Conservation (phyloP, 2,329 filamentous ascomycete species). For the Aspergillus sp. region DNA sequence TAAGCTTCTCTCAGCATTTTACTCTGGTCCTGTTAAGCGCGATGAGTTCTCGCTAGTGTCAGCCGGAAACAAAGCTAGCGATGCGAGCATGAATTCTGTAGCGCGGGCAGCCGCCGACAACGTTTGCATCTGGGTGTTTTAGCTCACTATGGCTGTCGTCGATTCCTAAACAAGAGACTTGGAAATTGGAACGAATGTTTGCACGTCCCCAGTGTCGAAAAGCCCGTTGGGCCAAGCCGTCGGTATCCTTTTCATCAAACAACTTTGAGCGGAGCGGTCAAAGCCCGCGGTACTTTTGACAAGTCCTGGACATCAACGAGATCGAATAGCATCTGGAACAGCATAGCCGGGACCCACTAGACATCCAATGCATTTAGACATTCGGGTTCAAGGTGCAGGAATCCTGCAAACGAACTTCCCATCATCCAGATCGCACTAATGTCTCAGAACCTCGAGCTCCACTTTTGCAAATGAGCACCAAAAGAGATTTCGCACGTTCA, state of each 20-base stretch:
- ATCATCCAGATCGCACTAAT: slow-evolving; percentile 15
- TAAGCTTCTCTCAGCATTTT: slow-evolving; percentile 1
- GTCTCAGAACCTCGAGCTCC: slow-evolving; percentile 16
- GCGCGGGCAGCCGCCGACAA: slow-evolving; percentile 27
- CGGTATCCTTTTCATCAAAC: slow-evolving; percentile 25
- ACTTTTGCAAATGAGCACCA: slow-evolving; percentile 4
- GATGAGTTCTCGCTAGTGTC: slow-evolving; percentile 1
- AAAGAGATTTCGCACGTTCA: slow-evolving; percentile 3
- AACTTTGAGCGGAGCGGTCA: slow-evolving; percentile 22
- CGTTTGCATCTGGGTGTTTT: slow-evolving; percentile 29
- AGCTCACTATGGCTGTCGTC: slow-evolving; percentile 21
- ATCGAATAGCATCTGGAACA: slow-evolving; percentile 5
- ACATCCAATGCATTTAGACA: neutral
- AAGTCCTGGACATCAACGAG: neutral
- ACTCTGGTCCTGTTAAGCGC: slow-evolving; percentile 7
- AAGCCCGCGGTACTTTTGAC: slow-evolving; percentile 23
- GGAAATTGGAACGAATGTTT: slow-evolving; percentile 28
- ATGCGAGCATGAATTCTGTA: neutral
- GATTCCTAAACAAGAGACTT: slow-evolving; percentile 1
- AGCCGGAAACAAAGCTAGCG: neutral
- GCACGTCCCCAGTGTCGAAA: slow-evolving; percentile 18
- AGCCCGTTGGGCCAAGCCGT: slow-evolving; percentile 26
- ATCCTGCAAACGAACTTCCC: slow-evolving; percentile 18
- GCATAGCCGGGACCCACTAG: neutral
- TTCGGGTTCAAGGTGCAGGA: slow-evolving; percentile 6